These are phyloP conservation scores for Phaeotremella skinneri DNA, from an alignment of 768 basidiomycete species.

Conservation along the genomic window DNA sequence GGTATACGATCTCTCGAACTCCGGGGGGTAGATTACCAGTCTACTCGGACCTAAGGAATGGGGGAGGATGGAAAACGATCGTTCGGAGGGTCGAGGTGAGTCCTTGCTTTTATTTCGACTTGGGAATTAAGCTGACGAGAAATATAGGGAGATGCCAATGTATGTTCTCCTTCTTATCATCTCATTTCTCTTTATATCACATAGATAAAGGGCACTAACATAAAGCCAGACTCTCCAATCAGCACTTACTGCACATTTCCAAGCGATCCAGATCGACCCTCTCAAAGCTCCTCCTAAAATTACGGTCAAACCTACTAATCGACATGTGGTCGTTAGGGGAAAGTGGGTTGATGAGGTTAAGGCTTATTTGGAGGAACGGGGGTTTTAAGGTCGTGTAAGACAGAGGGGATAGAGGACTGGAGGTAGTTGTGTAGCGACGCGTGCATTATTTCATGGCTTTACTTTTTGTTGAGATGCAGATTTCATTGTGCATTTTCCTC, in stretches of 20 bases:
- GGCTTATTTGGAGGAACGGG: slow-evolving; percentile 17
- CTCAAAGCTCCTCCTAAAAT: slow-evolving; percentile 10
- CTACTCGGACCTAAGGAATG: slow-evolving; percentile 23
- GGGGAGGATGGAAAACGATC: slow-evolving; percentile 22
- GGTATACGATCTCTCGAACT: slow-evolving; percentile 16
- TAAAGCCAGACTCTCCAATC: slow-evolving; percentile 18
- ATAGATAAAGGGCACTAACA: not conserved
- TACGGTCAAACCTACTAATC: slow-evolving; percentile 23
- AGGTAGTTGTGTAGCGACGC: not conserved
- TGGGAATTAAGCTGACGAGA: not conserved
- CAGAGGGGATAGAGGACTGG: slow-evolving; percentile 4
- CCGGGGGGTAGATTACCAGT: slow-evolving; percentile 22
- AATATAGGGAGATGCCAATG: slow-evolving; percentile 15
- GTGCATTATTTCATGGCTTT: not conserved
- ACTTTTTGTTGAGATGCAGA: not conserved
- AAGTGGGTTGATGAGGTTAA: slow-evolving; percentile 24
- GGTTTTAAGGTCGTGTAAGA: too few relatives aligned
- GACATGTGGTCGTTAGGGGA: slow-evolving; percentile 27
- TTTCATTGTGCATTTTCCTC: too few relatives aligned
- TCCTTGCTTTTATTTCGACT: not conserved
- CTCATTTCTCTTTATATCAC: not conserved
- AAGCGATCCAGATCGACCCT: slow-evolving; percentile 21
- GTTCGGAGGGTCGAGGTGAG: slow-evolving; percentile 29
- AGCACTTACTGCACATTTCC: slow-evolving; percentile 18
- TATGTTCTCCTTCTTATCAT: slow-evolving; percentile 7